Evolutionary conservation across 2,329 filamentous ascomycete genomes (phyloP), one percentile per base, ranked within the genome.

Genomic region (Trichophyton mentagrophytes): DNA sequence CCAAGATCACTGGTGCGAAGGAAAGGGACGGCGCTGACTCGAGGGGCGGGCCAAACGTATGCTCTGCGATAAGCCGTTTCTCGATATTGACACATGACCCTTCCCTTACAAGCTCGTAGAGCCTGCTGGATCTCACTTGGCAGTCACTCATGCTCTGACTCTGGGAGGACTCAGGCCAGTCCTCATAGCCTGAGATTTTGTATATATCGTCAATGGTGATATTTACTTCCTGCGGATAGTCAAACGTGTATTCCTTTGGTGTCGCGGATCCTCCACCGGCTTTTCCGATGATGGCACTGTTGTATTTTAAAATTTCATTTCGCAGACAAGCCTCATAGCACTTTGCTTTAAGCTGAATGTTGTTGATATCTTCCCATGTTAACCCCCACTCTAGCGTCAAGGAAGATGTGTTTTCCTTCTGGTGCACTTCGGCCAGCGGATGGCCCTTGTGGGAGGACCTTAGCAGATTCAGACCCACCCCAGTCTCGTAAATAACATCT

Each of bases 401-500:
- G 11, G 84, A 80, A 5, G 76, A 71, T 9, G 77, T 75, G 11
- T 74, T 70, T 8, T 69, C 66, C 4, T 83, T 70, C 4, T 80
- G 74, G 27, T 77, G 75, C n/a, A 77, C 68, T 47, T 78, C 78
- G 13, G 83, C 81, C 47, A 93, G 75, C 0, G 86, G 84, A 69
- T 95, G 88, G 1, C 84, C 77, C 3, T 88, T 81, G 69, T 93
- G 87, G 65, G 87, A 84, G 22, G 78, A 76, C 66, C 84, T 82
- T 56, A 95, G 77, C 60, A 93, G 84, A 6, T 87, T 82, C 56
- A 95, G 73, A 69, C 87, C 92, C 66, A 82, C 83, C 3, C 89
- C 90, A 2, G 85, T 87, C 69, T 95, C 89, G 65, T 92, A 91
- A n/a, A 93, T 83, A 3, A 79, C 76, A 58, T 82, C 79, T 2